These are phyloP conservation scores for Keithomyces neogunnii DNA, from an alignment of 2,329 filamentous ascomycete genomes.

Conservation along the genomic window DNA sequence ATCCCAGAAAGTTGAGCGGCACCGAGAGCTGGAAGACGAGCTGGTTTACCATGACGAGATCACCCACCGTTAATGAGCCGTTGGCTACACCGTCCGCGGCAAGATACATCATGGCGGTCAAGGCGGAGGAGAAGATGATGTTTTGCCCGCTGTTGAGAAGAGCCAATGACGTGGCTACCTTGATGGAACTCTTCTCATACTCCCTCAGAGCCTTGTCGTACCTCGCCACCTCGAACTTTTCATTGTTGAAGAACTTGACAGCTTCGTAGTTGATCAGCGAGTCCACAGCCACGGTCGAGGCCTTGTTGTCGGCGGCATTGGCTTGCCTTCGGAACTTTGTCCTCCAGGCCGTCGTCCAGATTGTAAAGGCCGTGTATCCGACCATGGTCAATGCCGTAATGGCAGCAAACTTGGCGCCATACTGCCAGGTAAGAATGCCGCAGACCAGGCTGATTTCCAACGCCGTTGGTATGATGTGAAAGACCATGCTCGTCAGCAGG, in stretches of 20 bases:
- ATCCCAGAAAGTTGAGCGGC: constrained; percentile 95
- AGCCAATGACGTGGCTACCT: constrained; percentile 87
- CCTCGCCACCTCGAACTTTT: constrained; percentile 82
- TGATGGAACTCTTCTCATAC: constrained; percentile 93
- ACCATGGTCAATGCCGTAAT: constrained; percentile 89
- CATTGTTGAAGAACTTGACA: constrained; percentile 99
- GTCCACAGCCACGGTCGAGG: constrained; percentile 90
- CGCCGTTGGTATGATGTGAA: constrained; percentile 89
- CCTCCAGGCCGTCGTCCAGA: constrained; percentile 91
- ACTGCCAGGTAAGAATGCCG: constrained; percentile 93
- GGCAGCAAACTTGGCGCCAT: constrained; percentile 81
- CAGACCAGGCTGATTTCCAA: constrained; percentile 94
- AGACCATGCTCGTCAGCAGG: constrained; percentile 94
- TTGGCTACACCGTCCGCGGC: constrained; percentile 81
- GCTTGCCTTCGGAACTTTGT: constrained; percentile 94
- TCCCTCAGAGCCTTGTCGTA: constrained; percentile 80
- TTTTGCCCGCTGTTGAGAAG: constrained; percentile 94
- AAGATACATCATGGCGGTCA: constrained; percentile 98
- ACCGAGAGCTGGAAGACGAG: constrained; percentile 97
- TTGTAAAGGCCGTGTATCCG: constrained; percentile 93
- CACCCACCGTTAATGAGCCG: constrained; percentile 80
- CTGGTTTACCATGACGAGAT: constrained; percentile 98
- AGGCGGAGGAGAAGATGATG: constrained; percentile 87
- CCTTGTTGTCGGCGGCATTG: constrained; percentile 92
- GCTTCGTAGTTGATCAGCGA: constrained; percentile 98